These are phyloP conservation scores for Talaromyces sp. DNA, from an alignment of 2,329 filamentous ascomycete genomes.

Conservation along the genomic window DNA sequence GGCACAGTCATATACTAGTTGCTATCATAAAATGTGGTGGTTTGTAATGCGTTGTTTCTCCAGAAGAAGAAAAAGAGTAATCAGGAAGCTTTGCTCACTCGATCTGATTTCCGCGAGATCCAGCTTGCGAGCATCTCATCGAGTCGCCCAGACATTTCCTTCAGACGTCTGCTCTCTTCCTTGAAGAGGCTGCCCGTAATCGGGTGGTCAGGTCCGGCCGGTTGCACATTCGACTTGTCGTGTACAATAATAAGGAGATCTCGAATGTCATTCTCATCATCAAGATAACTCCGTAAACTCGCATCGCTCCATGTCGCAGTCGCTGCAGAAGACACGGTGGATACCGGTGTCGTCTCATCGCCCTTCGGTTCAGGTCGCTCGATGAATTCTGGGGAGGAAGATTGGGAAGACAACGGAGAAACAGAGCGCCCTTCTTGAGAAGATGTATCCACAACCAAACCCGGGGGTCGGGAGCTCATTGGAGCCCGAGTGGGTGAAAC, in stretches of 20 bases:
- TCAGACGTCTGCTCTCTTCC: conserved; percentile 78
- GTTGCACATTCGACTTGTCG: conserved; percentile 77
- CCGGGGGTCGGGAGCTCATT: conserved; percentile 49
- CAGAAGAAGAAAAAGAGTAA: background rate
- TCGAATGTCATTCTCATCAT: conserved; percentile 80
- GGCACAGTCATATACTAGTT: background rate
- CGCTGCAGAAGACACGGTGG: conserved; percentile 51
- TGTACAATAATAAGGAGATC: conserved; percentile 89
- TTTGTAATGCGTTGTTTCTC: background rate
- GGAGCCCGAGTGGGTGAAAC: conserved; percentile 53
- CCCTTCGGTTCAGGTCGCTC: conserved; percentile 26
- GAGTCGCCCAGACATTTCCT: conserved; percentile 82
- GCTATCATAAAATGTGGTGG: conserved; percentile 4
- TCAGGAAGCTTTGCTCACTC: conserved; percentile 18
- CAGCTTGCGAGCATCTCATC: conserved; percentile 82
- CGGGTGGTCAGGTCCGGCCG: conserved; percentile 78
- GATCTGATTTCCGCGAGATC: conserved; percentile 49
- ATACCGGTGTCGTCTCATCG: conserved; percentile 43
- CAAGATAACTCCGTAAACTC: conserved; percentile 81
- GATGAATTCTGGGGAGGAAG: conserved; percentile 44
- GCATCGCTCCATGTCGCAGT: conserved; percentile 75
- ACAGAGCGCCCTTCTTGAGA: conserved; percentile 60
- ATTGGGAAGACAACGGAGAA: conserved; percentile 55
- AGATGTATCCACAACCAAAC: conserved; percentile 64
- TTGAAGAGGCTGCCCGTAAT: conserved; percentile 74